Percentiles rank a stretch among this genome's conserved stretches.
phyloP scores from a whole-genome alignment of 2,329 filamentous ascomycete species.

The Lasiodiplodia gonubiensis region DNA sequence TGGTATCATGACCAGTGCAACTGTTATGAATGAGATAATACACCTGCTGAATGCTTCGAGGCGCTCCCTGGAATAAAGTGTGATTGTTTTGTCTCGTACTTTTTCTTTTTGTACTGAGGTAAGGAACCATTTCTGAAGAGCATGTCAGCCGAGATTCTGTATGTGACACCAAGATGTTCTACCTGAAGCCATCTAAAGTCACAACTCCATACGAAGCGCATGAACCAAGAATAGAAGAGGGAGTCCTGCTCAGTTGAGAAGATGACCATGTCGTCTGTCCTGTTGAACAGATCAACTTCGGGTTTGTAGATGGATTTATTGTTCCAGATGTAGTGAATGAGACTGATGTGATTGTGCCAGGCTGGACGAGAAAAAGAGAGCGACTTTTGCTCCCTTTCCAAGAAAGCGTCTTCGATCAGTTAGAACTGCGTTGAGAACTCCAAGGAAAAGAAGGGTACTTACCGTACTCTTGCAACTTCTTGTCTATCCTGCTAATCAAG shows the following conservation, averaged over 20 bases:
- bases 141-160: background rate
- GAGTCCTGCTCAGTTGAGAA: background rate
- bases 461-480: background rate
- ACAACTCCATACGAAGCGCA: background rate
- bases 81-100: background rate
- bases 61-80: background rate
- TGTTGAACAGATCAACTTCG: background rate
- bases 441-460: background rate
- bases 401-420: constrained; percentile 25
- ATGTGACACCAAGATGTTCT: background rate
- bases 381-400: constrained; percentile 29
- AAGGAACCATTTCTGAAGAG: background rate
- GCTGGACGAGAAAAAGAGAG: constrained; percentile 27
- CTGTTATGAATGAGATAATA: background rate
- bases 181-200: background rate
- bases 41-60: background rate
- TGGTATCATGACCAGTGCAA: background rate
- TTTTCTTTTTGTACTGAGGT: background rate
- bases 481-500: background rate
- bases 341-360: constrained; percentile 26
- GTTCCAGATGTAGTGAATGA: constrained; percentile 32
- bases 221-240: background rate
- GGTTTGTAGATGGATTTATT: constrained; percentile 12
- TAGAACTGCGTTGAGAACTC: background rate
- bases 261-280: background rate